Evolutionary conservation across 768 basidiomycete species (phyloP), one percentile per base, ranked within the genome.

Genomic region (Tephrocybe rancida): DNA sequence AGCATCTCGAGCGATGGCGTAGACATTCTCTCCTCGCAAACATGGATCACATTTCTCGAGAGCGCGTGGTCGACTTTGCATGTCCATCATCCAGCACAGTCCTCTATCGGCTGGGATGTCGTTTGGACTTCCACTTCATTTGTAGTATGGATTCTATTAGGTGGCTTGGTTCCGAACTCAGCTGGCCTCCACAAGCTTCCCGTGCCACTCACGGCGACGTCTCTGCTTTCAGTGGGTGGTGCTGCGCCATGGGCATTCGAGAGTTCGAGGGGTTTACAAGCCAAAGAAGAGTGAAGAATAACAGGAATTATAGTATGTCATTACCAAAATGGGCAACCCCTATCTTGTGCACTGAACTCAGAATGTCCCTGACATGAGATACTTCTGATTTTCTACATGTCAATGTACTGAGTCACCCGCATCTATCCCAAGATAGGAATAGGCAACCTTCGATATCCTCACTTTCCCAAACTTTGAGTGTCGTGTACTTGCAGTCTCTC

Each of bases 81-180:
- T 48, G 68, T 72, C 1, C 81, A 86, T 62, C 82, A 86, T 61
- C 84, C 85, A 1, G 86, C 85, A 4, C 84, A 85, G 63, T 73
- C 81, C 1, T 84, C 81, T 10, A 85, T 88, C 30, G 81, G 84
- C 5, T 83, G 82, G 77, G 86, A 88, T 48, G 77, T 85, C 9
- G 61, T 87, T 6, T 86, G 84, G 82, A 80, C 82, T 13, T 76
- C 64, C 18, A 29, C 68, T 1, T 78, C 78, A 0, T 75, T 79
- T 37, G 35, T 72, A 8, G 55, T 66, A 0, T 82, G 79, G 80
- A 55, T 58, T 11, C 18, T 60, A 5, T 19, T 51, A 11, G 26
- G 41, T 16, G 54, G 29, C 16, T 37, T 47, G 22, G 9, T n/a
- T 11, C 26, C 11, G 19, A 29, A 41, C 37, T 37, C 47, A 24